A percentile compares a stretch with the other conserved stretches of the same genome.
These are phyloP conservation scores for Camellia granthamiana DNA, from an alignment of 148 eudicot genomes.

Conservation along the genomic window DNA sequence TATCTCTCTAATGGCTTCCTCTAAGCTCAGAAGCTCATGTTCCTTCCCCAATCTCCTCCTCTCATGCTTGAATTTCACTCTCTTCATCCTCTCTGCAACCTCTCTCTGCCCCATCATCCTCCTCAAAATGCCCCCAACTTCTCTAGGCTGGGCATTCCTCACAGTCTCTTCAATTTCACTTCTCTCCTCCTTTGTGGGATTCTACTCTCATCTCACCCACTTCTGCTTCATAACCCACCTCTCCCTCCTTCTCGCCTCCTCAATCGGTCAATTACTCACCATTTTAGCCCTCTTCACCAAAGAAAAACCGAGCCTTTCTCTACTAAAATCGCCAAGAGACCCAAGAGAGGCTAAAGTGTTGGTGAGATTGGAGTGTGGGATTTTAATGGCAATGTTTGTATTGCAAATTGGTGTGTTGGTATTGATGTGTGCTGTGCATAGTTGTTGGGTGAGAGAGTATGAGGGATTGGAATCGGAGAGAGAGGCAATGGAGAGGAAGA, in stretches of 20 bases:
- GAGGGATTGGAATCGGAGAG: constrained; percentile 46
- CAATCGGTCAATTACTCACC: constrained; percentile 37
- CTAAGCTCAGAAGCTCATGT: constrained; percentile 53
- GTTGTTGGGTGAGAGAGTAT: constrained; percentile 61
- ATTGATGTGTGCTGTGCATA: constrained; percentile 49
- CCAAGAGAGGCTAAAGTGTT: constrained; percentile 61
- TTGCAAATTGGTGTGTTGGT: constrained; percentile 48
- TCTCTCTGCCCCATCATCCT: constrained; percentile 56
- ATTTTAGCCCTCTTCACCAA: constrained; percentile 47
- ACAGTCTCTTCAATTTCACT: constrained; percentile 49
- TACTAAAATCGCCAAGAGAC: constrained; percentile 49
- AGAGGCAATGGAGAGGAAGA: constrained; percentile 36
- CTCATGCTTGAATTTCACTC: constrained; percentile 47
- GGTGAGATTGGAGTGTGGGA: constrained; percentile 68
- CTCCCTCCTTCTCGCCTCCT: constrained; percentile 54
- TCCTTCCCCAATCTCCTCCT: constrained; percentile 55
- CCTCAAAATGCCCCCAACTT: constrained; percentile 62
- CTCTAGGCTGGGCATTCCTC: constrained; percentile 51
- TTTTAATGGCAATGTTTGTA: constrained; percentile 61
- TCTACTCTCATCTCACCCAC: constrained; percentile 55
- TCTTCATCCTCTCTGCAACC: constrained; percentile 53
- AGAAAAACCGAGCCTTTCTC: constrained; percentile 55
- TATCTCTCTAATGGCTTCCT: constrained; percentile 38
- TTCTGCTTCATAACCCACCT: constrained; percentile 57
- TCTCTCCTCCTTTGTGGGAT: constrained; percentile 58